phyloP scores from a whole-genome alignment of 192 early-diverging fungal species.

The Podila clonocystis region DNA sequence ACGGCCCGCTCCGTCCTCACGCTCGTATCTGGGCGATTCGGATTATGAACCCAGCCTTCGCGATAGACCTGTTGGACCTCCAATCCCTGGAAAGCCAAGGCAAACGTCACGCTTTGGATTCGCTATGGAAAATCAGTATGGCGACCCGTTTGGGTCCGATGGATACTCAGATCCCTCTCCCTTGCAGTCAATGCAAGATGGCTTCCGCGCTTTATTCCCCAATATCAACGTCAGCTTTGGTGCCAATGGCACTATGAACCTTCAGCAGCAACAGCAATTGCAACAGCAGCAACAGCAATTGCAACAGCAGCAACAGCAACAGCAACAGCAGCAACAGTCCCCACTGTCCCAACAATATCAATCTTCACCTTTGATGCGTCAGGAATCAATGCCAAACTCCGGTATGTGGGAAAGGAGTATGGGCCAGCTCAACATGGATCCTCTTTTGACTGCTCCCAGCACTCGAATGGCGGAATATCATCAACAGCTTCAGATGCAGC shows the following conservation, averaged over 20 bases:
- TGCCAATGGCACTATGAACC: slow-evolving; percentile 20
- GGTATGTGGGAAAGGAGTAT: slow-evolving; percentile 36
- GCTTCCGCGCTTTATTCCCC: slow-evolving; percentile 63
- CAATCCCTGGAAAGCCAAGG: slow-evolving; percentile 50
- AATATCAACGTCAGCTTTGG: slow-evolving; percentile 68
- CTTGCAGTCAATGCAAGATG: slow-evolving; percentile 58
- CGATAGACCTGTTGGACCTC: slow-evolving; percentile 32
- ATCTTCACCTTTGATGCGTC: slow-evolving; percentile 23
- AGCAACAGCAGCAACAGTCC: slow-evolving; percentile 14
- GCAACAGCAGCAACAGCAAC: slow-evolving; percentile 12
- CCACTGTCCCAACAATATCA: slow-evolving; percentile 16
- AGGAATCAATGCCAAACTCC: background rate
- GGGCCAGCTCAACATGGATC: slow-evolving; percentile 36
- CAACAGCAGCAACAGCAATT: slow-evolving; percentile 11
- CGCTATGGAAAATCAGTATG: slow-evolving; percentile 48
- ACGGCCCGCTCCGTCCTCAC: slow-evolving; percentile 18
- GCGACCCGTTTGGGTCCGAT: slow-evolving; percentile 25
- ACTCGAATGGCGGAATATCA: slow-evolving; percentile 47
- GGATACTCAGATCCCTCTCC: slow-evolving; percentile 16
- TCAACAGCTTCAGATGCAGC: slow-evolving; percentile 39
- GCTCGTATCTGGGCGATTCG: slow-evolving; percentile 26
- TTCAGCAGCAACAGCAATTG: slow-evolving; percentile 31
- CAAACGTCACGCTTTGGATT: slow-evolving; percentile 60
- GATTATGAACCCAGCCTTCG: slow-evolving; percentile 37
- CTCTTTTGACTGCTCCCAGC: slow-evolving; percentile 31